These are phyloP conservation scores for Sphaerulina vaccinii DNA, from an alignment of 2,329 filamentous ascomycete species.

Conservation along the genomic window DNA sequence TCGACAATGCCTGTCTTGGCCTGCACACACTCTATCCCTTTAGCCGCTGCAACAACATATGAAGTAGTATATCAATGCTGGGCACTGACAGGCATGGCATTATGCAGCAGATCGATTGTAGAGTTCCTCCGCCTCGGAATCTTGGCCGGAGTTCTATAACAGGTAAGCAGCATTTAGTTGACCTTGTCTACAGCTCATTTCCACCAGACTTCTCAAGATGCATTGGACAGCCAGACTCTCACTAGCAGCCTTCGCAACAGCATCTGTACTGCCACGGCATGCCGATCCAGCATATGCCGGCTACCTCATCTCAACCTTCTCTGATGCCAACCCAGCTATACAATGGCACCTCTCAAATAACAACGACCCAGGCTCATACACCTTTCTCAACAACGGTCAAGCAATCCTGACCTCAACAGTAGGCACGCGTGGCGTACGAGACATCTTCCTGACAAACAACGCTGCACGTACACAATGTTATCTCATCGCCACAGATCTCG, in stretches of 20 bases:
- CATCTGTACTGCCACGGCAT: too few species aligned
- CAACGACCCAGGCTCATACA: slow-evolving; percentile 51
- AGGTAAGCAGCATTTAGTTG: too few species aligned
- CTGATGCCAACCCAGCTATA: slow-evolving; percentile 54
- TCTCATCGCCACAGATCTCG: slow-evolving; percentile 41
- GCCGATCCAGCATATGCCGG: slow-evolving; percentile 41
- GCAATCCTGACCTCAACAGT: slow-evolving; percentile 52
- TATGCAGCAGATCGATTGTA: too few species aligned
- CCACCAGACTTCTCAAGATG: too few species aligned
- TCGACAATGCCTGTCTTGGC: too few species aligned
- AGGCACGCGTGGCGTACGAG: slow-evolving; percentile 54
- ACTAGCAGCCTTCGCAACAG: neutral
- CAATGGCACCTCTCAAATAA: slow-evolving; percentile 57
- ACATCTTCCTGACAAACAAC: slow-evolving; percentile 50
- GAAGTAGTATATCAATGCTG: too few species aligned
- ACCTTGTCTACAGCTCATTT: too few species aligned
- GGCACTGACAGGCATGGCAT: too few species aligned
- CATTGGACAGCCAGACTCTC: neutral
- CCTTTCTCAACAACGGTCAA: slow-evolving; percentile 49
- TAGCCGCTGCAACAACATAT: too few species aligned
- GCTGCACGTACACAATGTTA: neutral
- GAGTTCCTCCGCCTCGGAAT: too few species aligned
- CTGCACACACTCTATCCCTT: too few species aligned
- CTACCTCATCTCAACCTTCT: slow-evolving; percentile 57
- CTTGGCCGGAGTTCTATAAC: too few species aligned